Evolutionary conservation across 2,329 filamentous ascomycete species (phyloP).

Genomic region (Microascus cirrosus): DNA sequence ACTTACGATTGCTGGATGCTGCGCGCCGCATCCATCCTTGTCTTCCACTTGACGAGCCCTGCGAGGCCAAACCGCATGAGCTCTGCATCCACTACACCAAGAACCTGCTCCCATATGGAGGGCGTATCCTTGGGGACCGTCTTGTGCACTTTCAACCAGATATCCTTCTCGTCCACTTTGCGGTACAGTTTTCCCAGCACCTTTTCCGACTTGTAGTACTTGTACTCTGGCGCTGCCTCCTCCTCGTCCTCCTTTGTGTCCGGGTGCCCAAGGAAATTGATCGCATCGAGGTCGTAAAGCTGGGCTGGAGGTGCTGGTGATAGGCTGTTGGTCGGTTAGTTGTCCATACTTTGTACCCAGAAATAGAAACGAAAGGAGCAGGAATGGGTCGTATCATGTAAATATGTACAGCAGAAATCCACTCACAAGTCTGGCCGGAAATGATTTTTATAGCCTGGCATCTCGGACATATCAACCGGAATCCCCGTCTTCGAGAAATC

Average conservation of each 20-base stretch:
- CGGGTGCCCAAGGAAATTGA: slow-evolving; percentile 20
- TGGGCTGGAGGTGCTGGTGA: slow-evolving; percentile 31
- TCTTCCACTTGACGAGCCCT: slow-evolving; percentile 19
- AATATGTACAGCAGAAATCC: no score
- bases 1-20: slow-evolving; percentile 34
- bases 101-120: slow-evolving; percentile 32
- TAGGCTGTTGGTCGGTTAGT: slow-evolving; percentile 20
- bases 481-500: slow-evolving; percentile 70
- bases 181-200: slow-evolving; percentile 62
- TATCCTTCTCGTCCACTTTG: slow-evolving; percentile 58
- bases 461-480: slow-evolving; percentile 31
- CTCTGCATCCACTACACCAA: slow-evolving; percentile 13
- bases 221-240: slow-evolving; percentile 30
- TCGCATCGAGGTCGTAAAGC: slow-evolving; percentile 30
- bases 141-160: slow-evolving; percentile 43
- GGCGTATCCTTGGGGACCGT: slow-evolving; percentile 13
- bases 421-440: slow-evolving; percentile 46
- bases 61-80: slow-evolving; percentile 9
- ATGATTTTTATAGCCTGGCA: slow-evolving; percentile 24
- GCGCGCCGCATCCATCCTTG: slow-evolving; percentile 23
- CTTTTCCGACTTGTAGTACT: slow-evolving; percentile 58
- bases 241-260: slow-evolving; percentile 25
- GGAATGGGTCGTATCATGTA: no score
- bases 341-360: background rate
- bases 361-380: no score